Percentiles rank a stretch among this genome's conserved stretches.
These are phyloP conservation scores for Fusarium secorum DNA, from an alignment of 2,329 filamentous ascomycete species.

Conservation along the genomic window DNA sequence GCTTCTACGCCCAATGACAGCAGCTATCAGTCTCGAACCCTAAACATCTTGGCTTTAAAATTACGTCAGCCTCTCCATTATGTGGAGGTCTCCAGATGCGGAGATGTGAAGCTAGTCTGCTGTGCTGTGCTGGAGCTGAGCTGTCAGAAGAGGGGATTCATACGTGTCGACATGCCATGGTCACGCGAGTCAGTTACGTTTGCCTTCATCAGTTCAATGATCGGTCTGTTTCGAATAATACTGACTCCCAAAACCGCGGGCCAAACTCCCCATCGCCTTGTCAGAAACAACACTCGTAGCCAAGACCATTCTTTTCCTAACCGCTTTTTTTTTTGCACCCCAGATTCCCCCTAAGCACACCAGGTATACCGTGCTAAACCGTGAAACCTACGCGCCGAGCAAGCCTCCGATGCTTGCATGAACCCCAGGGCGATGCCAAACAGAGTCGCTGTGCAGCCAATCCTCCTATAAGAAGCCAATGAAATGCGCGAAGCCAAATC, in stretches of 20 bases:
- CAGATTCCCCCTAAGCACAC: slow-evolving; percentile 15
- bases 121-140: neutral
- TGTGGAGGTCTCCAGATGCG: slow-evolving; percentile 27
- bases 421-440: neutral
- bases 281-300: slow-evolving; percentile 30
- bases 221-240: slow-evolving; percentile 32
- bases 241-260: slow-evolving; percentile 25
- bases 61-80: slow-evolving; percentile 37
- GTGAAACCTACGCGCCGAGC: slow-evolving; percentile 20
- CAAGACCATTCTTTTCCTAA: slow-evolving; percentile 30
- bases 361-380: slow-evolving; percentile 14
- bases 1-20: slow-evolving; percentile 11
- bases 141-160: slow-evolving; percentile 19
- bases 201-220: slow-evolving; percentile 4
- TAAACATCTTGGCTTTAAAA: slow-evolving; percentile 21
- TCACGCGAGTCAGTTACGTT: slow-evolving; percentile 4
- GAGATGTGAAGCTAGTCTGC: slow-evolving; percentile 19
- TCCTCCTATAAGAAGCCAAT: slow-evolving; percentile 3
- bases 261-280: slow-evolving; percentile 39
- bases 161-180: slow-evolving; percentile 12
- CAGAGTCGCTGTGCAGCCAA: neutral
- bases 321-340: slow-evolving; percentile 11
- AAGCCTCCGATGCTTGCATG: slow-evolving; percentile 1
- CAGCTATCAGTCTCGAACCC: slow-evolving; percentile 14
- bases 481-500: slow-evolving; percentile 11